Percentiles rank a stretch among this genome's conserved stretches.
These are phyloP conservation scores for Agaricus blazei DNA, from an alignment of 768 basidiomycete species.

Conservation along the genomic window DNA sequence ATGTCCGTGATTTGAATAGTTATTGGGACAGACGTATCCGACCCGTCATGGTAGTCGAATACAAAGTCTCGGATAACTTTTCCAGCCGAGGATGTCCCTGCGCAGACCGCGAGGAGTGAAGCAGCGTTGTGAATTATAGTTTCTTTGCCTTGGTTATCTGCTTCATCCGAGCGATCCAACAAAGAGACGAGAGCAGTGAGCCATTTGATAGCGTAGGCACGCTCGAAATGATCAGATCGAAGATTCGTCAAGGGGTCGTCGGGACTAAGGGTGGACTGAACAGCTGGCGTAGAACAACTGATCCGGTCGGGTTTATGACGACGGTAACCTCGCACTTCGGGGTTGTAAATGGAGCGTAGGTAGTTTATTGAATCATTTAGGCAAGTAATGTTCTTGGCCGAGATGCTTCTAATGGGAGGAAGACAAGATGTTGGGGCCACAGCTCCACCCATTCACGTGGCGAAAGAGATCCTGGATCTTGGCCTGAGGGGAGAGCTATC, in stretches of 20 bases:
- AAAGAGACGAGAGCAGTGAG: slow-evolving; percentile 57
- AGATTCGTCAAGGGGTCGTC: slow-evolving; percentile 22
- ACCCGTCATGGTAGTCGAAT: slow-evolving; percentile 26
- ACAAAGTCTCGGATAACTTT: slow-evolving; percentile 45
- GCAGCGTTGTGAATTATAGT: slow-evolving; percentile 48
- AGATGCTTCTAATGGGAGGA: slow-evolving; percentile 46
- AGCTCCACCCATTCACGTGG: background rate
- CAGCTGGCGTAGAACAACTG: background rate
- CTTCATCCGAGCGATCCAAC: slow-evolving; percentile 18
- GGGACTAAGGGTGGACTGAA: background rate
- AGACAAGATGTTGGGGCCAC: slow-evolving; percentile 46
- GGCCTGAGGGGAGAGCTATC: too few relatives aligned
- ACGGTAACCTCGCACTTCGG: slow-evolving; percentile 56
- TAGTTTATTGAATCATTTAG: slow-evolving; percentile 44
- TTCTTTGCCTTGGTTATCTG: slow-evolving; percentile 21
- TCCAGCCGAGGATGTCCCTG: slow-evolving; percentile 62
- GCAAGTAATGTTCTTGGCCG: slow-evolving; percentile 24
- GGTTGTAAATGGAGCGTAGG: slow-evolving; percentile 52
- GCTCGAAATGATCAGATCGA: slow-evolving; percentile 63
- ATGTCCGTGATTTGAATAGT: slow-evolving; percentile 57
- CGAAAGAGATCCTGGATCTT: too few relatives aligned
- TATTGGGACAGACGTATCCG: slow-evolving; percentile 11
- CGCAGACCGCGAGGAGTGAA: slow-evolving; percentile 56
- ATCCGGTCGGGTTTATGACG: slow-evolving; percentile 21
- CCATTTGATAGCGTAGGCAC: slow-evolving; percentile 67